A percentile compares a stretch with the other conserved stretches of the same genome.
Evolutionary conservation across 75 land plant genomes (phyloP).

Genomic region (Cryptomeria japonica): DNA sequence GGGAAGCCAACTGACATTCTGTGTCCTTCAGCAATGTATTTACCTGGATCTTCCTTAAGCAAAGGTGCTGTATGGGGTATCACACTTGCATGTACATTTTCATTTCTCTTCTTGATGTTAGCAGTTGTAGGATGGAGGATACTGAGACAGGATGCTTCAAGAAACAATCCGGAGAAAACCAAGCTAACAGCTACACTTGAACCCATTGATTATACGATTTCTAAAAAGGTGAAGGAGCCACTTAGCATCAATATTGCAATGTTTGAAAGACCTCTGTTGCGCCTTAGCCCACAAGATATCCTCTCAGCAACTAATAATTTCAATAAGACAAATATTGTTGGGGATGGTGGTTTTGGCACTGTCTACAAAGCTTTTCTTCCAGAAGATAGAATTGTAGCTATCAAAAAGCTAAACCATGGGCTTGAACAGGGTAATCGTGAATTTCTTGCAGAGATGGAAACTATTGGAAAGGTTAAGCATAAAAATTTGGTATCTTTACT

Average conservation of each 20-base stretch:
- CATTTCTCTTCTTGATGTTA: constrained; percentile 16
- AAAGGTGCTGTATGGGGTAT: constrained; percentile 26
- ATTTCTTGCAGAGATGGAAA: constrained; percentile 77
- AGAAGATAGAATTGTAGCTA: constrained; percentile 42
- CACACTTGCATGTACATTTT: constrained; percentile 15
- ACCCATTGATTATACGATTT: constrained; percentile 21
- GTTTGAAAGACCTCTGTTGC: constrained; percentile 59
- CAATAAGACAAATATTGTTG: constrained; percentile 49
- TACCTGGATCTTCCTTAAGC: constrained; percentile 20
- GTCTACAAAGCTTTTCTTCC: constrained; percentile 61
- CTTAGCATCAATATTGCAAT: constrained; percentile 69
- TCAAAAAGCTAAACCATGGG: constrained; percentile 51
- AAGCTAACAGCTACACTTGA: constrained; percentile 25
- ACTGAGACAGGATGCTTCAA: constrained; percentile 15
- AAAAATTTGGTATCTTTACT: constrained; percentile 56
- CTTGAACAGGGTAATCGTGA: constrained; percentile 53
- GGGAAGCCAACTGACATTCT: neutral
- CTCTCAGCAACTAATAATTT: constrained; percentile 57
- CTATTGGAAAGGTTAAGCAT: constrained; percentile 76
- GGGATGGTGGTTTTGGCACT: constrained; percentile 72
- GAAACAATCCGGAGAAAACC: constrained; percentile 20
- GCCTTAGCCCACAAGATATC: constrained; percentile 42
- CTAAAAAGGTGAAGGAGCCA: constrained; percentile 60
- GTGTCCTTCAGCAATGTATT: constrained; percentile 12
- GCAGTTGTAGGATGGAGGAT: constrained; percentile 29